Evolutionary conservation across 1,284 basidiomycete genomes (phyloP), one percentile per base, ranked within the genome.

Genomic region (Cryptococcus deneoformans): DNA sequence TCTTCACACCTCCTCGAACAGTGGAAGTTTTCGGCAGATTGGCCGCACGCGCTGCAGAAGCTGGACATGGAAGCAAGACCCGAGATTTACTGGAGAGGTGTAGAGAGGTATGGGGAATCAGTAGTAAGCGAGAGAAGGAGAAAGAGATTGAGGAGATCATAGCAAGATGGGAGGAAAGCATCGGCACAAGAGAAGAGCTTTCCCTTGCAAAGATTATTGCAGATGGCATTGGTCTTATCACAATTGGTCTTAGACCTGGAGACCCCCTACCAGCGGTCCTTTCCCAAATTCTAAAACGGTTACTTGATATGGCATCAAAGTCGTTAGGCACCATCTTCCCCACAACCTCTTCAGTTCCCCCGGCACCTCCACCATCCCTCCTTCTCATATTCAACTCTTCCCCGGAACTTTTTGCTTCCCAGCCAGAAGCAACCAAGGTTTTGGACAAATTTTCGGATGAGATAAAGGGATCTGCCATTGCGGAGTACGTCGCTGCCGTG

Each of bases 101-200:
- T 50, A 60, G 70, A 29, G 64, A 68, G 14, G 59, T 77, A 5
- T 78, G 77, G 77, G 70, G 68, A 1, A 67, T 76, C 12, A 60
- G 66, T 20, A 62, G 62, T 36, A 46, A 63, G 2, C 56, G 62
- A 0, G 72, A 75, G 48, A 66, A 67, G 52, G 68, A 75, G 51
- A 60, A 65, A 20, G 70, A 75, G 60, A 52, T 75, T 6, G 71
- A 69, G 39, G 61, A 46, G 1, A 40, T 72, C 1, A 51, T 71
- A 8, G 42, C 56, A 7, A 56, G 64, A 35, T 78, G 76, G 76
- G 58, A 57, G 2, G 60, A 65, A 34, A 60, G 53, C 12, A 55
- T 75, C 35, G 71, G 68, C 1, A 58, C 61, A 5, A 48, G 42
- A 5, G 61, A 62, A 2, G 75, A 75, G 54, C 49, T 55, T 2